Conservation (phyloP, 768 basidiomycete species). For the Hysterangium stoloniferum region DNA sequence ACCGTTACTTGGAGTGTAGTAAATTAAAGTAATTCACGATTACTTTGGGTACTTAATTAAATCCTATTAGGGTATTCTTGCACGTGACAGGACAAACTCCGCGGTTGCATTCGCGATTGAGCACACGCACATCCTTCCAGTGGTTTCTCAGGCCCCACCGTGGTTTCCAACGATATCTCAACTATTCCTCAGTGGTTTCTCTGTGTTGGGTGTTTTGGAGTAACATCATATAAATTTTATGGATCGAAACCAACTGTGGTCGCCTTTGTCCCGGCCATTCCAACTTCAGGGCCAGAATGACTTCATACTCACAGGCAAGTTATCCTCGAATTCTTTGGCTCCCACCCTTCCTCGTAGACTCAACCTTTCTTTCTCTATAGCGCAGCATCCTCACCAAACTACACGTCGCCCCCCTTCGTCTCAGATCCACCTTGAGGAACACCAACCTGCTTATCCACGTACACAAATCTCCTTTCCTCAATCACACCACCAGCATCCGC, state of each 20-base stretch:
- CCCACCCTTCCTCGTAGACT: not conserved
- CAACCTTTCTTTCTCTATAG: not conserved
- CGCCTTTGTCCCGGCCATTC: conserved; percentile 10
- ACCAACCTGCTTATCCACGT: conserved; percentile 7
- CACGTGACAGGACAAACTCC: too few relatives aligned
- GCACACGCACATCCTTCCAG: too few relatives aligned
- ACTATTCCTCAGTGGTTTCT: too few relatives aligned
- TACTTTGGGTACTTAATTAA: too few relatives aligned
- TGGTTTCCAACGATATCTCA: too few relatives aligned
- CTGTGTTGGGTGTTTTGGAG: conserved; percentile 6
- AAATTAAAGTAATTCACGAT: too few relatives aligned
- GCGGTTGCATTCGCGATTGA: too few relatives aligned
- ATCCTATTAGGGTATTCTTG: too few relatives aligned
- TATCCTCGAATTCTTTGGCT: not conserved
- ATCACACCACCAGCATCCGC: not conserved
- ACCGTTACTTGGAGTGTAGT: too few relatives aligned
- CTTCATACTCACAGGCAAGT: conserved; percentile 12
- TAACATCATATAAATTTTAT: conserved; percentile 9
- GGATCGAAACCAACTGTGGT: conserved; percentile 13
- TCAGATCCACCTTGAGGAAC: conserved; percentile 12
- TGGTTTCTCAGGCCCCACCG: too few relatives aligned
- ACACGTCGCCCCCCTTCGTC: conserved; percentile 6
- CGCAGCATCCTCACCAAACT: not conserved
- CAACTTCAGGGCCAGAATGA: conserved; percentile 10
- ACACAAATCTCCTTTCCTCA: conserved; percentile 8